Evolutionary conservation across 306 rosid genomes (phyloP).

Genomic region (Gastrolobium bilobum): DNA sequence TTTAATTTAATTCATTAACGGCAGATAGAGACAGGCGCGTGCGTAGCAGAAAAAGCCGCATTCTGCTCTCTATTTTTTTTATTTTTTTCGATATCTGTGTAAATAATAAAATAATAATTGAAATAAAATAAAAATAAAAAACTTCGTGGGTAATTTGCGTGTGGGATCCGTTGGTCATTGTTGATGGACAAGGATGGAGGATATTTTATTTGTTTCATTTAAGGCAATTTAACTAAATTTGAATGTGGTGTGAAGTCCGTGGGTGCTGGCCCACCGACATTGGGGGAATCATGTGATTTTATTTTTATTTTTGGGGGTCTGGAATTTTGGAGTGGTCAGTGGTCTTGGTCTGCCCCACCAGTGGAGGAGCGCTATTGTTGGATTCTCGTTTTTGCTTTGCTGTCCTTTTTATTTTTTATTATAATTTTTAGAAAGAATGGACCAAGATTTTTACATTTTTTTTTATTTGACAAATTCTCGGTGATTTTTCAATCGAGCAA

Average conservation of each 20-base stretch:
- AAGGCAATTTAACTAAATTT: conserved; percentile 61
- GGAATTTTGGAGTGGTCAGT: conserved; percentile 41
- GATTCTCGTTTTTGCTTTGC: conserved; percentile 32
- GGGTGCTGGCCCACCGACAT: conserved; percentile 59
- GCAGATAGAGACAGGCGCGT: conserved; percentile 68
- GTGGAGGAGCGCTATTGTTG: conserved; percentile 47
- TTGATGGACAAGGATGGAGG: conserved; percentile 35
- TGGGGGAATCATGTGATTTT: conserved; percentile 53
- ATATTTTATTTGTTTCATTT: conserved; percentile 35
- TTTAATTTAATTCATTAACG: conserved; percentile 38
- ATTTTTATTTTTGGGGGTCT: conserved; percentile 31
- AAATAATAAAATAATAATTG: neutral
- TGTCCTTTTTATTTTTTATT: neutral
- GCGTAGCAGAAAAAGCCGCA: conserved; percentile 54
- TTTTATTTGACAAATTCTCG: conserved; percentile 29
- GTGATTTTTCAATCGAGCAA: conserved; percentile 20
- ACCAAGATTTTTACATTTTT: neutral
- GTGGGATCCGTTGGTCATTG: conserved; percentile 52
- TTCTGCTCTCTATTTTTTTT: neutral
- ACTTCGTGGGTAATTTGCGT: conserved; percentile 14
- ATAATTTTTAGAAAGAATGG: conserved; percentile 20
- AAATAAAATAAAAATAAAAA: neutral
- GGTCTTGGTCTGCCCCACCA: conserved; percentile 43
- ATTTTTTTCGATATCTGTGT: neutral
- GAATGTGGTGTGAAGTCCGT: conserved; percentile 55